Evolutionary conservation across 805 yeast genomes (phyloP).

Genomic region (Clavispora asparagi): DNA sequence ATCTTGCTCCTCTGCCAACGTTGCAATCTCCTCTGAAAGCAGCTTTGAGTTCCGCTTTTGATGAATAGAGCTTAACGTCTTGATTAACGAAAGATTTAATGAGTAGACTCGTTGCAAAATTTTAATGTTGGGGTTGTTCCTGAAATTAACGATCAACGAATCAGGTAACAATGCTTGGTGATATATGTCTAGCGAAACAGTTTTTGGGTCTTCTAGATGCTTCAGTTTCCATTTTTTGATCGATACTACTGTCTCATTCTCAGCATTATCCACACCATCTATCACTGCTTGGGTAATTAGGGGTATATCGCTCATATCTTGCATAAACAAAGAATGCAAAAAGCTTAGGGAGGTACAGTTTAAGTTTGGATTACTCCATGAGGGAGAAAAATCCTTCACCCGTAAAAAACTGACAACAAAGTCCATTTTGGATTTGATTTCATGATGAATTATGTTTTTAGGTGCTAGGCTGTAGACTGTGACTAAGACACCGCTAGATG

Average conservation of each 20-base stretch:
- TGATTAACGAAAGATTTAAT: conserved; percentile 17
- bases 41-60: background rate
- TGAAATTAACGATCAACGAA: conserved; percentile 14
- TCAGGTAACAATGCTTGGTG: conserved; percentile 2
- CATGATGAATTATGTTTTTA: conserved; percentile 16
- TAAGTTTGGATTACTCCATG: conserved; percentile 13
- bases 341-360: conserved; percentile 3
- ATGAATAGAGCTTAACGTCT: conserved; percentile 10
- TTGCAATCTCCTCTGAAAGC: background rate
- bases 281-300: conserved; percentile 1
- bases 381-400: conserved; percentile 2
- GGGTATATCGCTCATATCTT: conserved; percentile 1
- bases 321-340: conserved; percentile 3
- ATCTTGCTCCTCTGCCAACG: conserved; percentile 15
- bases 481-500: conserved; percentile 4
- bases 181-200: background rate
- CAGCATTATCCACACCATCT: conserved; percentile 3
- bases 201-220: conserved; percentile 3
- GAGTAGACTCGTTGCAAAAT: conserved; percentile 18
- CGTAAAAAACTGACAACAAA: conserved; percentile 6
- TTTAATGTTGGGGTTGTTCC: conserved; percentile 13
- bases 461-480: conserved; percentile 9
- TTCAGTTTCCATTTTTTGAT: conserved; percentile 13
- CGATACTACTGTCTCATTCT: conserved; percentile 10
- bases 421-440: conserved; percentile 14